A percentile compares a stretch with the other conserved stretches of the same genome.
These are phyloP conservation scores for Lactarius sanguifluus DNA, from an alignment of 768 basidiomycete species.

Conservation along the genomic window DNA sequence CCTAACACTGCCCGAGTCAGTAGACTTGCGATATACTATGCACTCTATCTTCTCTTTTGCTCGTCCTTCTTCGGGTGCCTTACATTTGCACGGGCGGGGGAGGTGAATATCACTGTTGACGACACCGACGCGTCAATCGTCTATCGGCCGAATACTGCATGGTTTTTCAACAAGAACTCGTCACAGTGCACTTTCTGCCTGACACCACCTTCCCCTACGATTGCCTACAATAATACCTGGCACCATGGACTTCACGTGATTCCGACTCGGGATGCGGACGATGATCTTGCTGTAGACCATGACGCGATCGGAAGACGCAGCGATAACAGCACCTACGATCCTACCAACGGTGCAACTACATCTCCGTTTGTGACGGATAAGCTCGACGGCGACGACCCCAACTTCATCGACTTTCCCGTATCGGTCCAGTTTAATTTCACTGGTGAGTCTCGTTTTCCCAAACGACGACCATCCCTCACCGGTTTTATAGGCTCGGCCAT, in stretches of 20 bases:
- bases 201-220: slow-evolving; percentile 4
- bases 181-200: slow-evolving; percentile 18
- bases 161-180: slow-evolving; percentile 12
- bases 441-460: slow-evolving; percentile 35
- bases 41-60: background rate
- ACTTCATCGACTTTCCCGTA: slow-evolving; percentile 37
- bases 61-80: background rate
- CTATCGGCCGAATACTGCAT: slow-evolving; percentile 8
- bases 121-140: slow-evolving; percentile 17
- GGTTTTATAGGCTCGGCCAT: slow-evolving; percentile 46
- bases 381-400: slow-evolving; percentile 36
- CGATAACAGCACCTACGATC: background rate
- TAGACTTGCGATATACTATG: background rate
- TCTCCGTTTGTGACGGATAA: slow-evolving; percentile 24
- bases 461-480: background rate
- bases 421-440: slow-evolving; percentile 45
- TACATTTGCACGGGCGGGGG: background rate
- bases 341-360: background rate
- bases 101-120: slow-evolving; percentile 21
- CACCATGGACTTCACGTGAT: slow-evolving; percentile 16
- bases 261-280: slow-evolving; percentile 17
- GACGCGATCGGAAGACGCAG: background rate
- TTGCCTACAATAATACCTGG: slow-evolving; percentile 22
- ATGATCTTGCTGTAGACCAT: slow-evolving; percentile 6
- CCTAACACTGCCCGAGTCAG: background rate